Base-by-base conservation (phyloP, 768 basidiomycete genomes). In the Terana coerulea region DNA sequence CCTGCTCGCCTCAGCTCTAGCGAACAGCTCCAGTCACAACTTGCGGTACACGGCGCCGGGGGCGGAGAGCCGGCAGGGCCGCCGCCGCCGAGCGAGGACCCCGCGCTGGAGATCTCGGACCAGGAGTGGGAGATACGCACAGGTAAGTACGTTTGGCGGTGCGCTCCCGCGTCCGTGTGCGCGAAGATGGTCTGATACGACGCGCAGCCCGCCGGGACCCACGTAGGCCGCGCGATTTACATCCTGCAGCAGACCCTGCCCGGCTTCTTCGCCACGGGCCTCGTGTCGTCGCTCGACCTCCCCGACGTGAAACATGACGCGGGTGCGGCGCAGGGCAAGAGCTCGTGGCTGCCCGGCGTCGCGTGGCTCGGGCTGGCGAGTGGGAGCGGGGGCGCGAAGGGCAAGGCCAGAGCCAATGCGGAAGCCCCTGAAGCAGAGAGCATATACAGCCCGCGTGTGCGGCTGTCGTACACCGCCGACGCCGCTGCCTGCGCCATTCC, bases 61-160 rank as follows among this genome's bases (percentile, higher is more conserved):
- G 5, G 22, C 21, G 6, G 30, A 37, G 12, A 17, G n/a, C 17
- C 34, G 29, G 31, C 36, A 26, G n/a, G 19, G 34, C 3, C 37
- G 22, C 14, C 7, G 40, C 11, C 35, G 11, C 6, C 25, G n/a
- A n/a, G n/a, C n/a, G n/a, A 51, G 17, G 50, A 86, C 83, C 22
- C 45, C 22, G 48, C 36, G 9, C 21, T 19, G 11, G 55, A 73
- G 54, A 60, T 89, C 7, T 78, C 85, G 1, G 88, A 91, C 64
- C 71, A 74, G 6, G 88, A 91, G 59, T 91, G 88, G 88, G 80
- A 88, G 61, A 75, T 89, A 44, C 81, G 86, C 22, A 87, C 86
- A 59, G 87, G 88, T 84, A 52, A 31, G 68, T 59, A 34, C 28
- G 22, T 10, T 30, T 33, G 33, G 46, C 33, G 10, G 24, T 30